Conservation (phyloP, 345 rosid genomes). For the Eucalyptus sp. region DNA sequence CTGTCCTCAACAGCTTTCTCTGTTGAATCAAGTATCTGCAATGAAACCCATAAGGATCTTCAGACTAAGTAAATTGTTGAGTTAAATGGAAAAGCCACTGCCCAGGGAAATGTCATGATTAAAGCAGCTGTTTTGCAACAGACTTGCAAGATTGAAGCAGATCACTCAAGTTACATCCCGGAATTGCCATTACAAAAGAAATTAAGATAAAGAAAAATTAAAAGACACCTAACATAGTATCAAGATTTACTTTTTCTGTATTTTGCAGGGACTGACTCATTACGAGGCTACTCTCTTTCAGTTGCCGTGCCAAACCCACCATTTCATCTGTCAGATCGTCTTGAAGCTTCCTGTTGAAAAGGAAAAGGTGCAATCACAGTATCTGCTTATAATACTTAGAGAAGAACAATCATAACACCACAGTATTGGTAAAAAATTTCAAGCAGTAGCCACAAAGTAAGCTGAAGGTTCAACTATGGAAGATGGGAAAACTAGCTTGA, state of each 20-base stretch:
- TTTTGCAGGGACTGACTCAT: constrained; percentile 71
- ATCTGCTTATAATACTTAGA: neutral
- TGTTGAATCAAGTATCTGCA: constrained; percentile 81
- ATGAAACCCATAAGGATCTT: neutral
- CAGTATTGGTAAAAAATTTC: neutral
- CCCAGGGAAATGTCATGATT: neutral
- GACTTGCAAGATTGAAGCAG: neutral
- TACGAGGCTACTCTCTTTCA: constrained; percentile 76
- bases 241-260: constrained; percentile 56
- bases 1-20: constrained; percentile 85
- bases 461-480: neutral
- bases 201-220: neutral
- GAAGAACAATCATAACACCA: neutral
- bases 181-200: neutral
- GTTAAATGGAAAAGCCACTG: neutral
- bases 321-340: constrained; percentile 89
- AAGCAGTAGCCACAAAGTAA: neutral
- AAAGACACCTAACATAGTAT: neutral
- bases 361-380: neutral
- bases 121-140: neutral
- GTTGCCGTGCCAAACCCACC: constrained; percentile 83
- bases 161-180: neutral
- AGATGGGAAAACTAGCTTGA: neutral
- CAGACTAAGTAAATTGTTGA: neutral
- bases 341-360: constrained; percentile 52